Evolutionary conservation across 768 basidiomycete genomes (phyloP), one percentile per base, ranked within the genome.

Genomic region (Harrya chromipes): DNA sequence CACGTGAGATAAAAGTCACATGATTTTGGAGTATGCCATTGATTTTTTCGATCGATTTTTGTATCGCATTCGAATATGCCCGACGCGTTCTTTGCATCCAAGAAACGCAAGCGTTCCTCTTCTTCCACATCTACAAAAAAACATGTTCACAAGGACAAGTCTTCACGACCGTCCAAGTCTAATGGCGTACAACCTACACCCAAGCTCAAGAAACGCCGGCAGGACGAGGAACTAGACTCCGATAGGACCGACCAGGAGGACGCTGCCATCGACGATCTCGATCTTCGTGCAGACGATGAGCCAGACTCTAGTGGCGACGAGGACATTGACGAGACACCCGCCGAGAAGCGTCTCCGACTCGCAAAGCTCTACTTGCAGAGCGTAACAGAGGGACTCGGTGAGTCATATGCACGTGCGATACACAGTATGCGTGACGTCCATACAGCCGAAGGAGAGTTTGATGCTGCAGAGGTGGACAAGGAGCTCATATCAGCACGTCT

Each of bases 401-500:
- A 67, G 81, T 73, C 45, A 43, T 17, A 4, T 46, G 29, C 36
- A 3, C 41, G 8, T 45, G 35, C 49, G 11, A 31, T 44, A 26
- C 13, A 21, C 17, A 8, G 6, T 9, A 4, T 43, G 62, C 34
- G 52, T 49, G 27, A 12, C 31, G 8, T 29, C 27, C 40, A 10
- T 23, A 20, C 23, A 59, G 91, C 84, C 50, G 94, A 94, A 21
- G 90, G 88, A 29, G 93, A 93, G 54, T 94, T 84, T 55, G 95
- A 99, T 65, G 97, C 97, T 5, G 94, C 90, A 1, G 94, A 97
- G 58, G 84, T 98, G 23, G 97, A 99, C 74, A 81, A 82, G 59
- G 95, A 97, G 56, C 75, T 97, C 54, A 90, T 99, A 53, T 89
- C 89, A 38, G 79, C 93, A 17, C 76, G 97, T 47, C 74, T 99